Evolutionary conservation across 2,329 filamentous ascomycete species (phyloP).

Genomic region (Pseudocercospora cruenta): DNA sequence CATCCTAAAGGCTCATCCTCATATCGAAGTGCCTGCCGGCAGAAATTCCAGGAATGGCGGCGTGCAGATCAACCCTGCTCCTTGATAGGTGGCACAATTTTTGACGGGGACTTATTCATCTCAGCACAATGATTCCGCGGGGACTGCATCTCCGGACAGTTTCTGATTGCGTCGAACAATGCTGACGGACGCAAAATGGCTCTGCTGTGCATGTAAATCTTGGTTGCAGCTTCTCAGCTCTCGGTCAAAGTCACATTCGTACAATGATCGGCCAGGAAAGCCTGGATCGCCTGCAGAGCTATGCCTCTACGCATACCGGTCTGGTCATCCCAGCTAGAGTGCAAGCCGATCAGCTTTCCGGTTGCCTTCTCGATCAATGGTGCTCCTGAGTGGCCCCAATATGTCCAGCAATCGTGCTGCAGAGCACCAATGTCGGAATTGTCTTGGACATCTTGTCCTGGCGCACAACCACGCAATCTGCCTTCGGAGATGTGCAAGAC

Average conservation of each 20-base stretch:
- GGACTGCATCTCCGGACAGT: no score
- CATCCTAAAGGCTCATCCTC: neutral
- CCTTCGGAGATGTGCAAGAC: constrained; percentile 54
- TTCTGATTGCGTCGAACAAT: no score
- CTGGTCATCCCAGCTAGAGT: constrained; percentile 59
- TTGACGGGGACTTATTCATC: no score
- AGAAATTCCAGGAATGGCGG: neutral
- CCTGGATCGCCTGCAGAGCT: constrained; percentile 48
- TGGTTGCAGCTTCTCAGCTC: neutral
- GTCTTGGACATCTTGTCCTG: constrained; percentile 51
- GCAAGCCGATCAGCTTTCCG: constrained; percentile 53
- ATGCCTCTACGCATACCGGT: constrained; percentile 57
- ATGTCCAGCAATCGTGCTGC: constrained; percentile 61
- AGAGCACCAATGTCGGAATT: constrained; percentile 57
- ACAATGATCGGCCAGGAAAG: constrained; percentile 41
- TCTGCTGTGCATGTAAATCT: no score
- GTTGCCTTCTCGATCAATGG: constrained; percentile 48
- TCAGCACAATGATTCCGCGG: no score
- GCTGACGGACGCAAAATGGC: no score
- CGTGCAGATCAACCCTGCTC: neutral
- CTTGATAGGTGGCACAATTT: no score
- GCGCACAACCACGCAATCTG: constrained; percentile 45
- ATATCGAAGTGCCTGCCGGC: neutral
- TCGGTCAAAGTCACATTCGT: neutral
- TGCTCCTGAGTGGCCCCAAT: constrained; percentile 61